Base-by-base conservation (phyloP, 2,329 filamentous ascomycete species). In the Aureobasidium sp. region DNA sequence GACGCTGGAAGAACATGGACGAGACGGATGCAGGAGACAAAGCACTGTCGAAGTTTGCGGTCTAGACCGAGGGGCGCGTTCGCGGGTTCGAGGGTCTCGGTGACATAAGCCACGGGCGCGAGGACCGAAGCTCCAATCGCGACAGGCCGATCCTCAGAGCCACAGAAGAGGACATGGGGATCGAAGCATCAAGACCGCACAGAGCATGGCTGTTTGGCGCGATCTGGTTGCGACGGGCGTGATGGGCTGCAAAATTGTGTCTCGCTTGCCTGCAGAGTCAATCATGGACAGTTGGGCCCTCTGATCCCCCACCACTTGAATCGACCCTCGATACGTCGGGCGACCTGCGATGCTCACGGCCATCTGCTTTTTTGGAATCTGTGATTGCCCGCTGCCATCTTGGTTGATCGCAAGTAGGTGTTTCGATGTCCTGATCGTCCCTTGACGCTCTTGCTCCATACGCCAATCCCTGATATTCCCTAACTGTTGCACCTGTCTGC, bases 261-360 rank as follows among this genome's bases (percentile, higher is more conserved):
- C 53, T 57, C 53, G 55, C 42, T 47, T 58, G 31, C 31, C 31
- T 48, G 39, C 53, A 47, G 55, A 58, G 55, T 58, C 55, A 48
- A 47, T 58, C 55, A 58, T 14, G 41, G 42, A 15, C 53, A 34
- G 53, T 57, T 45, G 39, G 29, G 39, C 41, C 22, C 20, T 57
- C 27, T 34, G n/a, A 45, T 41, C 41, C 53, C 31, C 55, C 55
- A 34, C 55, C 42, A 48, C 42, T 31, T 47, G 55, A 31, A 58
- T 48, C 42, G 53, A 34, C 29, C n/a, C n/a, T 57, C 63, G 63
- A 64, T 64, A 56, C 53, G 20, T 55, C 61, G 48, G 39, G 36
- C 29, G 25, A 44, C 31, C 34, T 44, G 61, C 63, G 63, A 64
- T 64, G 56, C 44, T 20, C 61, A 52, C 44, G 31, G 17, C 61